Conservation (phyloP, 1,139 yeast species). For the Debaryomyces singareniensis region DNA sequence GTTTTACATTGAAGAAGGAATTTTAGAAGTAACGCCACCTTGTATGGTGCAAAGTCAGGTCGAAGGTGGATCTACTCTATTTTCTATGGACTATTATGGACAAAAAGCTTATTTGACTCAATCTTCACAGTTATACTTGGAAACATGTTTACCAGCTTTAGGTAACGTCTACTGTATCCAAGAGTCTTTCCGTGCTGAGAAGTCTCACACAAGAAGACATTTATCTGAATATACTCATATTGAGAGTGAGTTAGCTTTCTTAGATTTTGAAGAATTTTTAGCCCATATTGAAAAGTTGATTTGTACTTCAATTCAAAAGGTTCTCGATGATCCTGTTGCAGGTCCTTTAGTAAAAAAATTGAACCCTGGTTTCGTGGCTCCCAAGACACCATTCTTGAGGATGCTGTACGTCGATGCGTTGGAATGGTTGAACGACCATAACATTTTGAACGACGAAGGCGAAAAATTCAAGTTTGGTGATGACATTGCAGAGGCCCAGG, state of each 20-base stretch:
- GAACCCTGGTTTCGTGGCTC: slow-evolving; percentile 85
- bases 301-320: slow-evolving; percentile 62
- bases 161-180: slow-evolving; percentile 98
- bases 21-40: slow-evolving; percentile 95
- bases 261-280: slow-evolving; percentile 80
- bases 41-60: slow-evolving; percentile 99
- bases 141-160: slow-evolving; percentile 90
- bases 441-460: slow-evolving; percentile 90
- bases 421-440: slow-evolving; percentile 95
- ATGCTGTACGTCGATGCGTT: slow-evolving; percentile 87
- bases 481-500: slow-evolving; percentile 99
- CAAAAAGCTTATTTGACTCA: slow-evolving; percentile 96
- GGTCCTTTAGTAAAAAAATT: slow-evolving; percentile 86
- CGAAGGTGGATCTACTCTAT: slow-evolving; percentile 97
- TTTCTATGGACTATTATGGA: slow-evolving; percentile 90
- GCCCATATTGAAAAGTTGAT: slow-evolving; percentile 78
- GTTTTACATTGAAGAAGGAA: slow-evolving; percentile 66
- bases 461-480: slow-evolving; percentile 92
- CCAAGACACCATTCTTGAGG: slow-evolving; percentile 82
- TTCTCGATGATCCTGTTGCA: slow-evolving; percentile 83
- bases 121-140: slow-evolving; percentile 93
- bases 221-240: slow-evolving; percentile 94
- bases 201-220: slow-evolving; percentile 98
- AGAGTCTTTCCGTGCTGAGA: slow-evolving; percentile 99
- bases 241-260: slow-evolving; percentile 88